Percentiles rank a stretch among this genome's conserved stretches.
These are phyloP conservation scores for Chytriomyces sp. DNA, from an alignment of 192 early-diverging fungal species.

Conservation along the genomic window DNA sequence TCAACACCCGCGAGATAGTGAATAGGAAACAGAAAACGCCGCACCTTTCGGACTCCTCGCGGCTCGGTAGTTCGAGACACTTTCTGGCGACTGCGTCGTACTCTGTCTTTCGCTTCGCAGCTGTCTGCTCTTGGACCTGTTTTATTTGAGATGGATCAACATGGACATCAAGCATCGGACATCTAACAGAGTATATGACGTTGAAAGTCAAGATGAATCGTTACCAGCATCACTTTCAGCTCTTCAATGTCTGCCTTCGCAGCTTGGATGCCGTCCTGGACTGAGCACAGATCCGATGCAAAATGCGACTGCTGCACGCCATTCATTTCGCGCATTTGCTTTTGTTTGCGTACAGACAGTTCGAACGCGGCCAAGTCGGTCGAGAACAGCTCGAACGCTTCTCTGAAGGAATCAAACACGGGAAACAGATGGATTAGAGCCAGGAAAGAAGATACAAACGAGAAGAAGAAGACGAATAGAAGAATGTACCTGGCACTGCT, in stretches of 20 bases:
- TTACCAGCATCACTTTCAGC: conserved; percentile 49
- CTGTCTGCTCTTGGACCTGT: conserved; percentile 33
- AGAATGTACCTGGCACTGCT: not conserved
- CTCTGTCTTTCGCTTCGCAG: conserved; percentile 55
- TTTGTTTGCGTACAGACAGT: conserved; percentile 50
- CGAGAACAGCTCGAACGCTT: conserved; percentile 42
- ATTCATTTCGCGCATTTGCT: conserved; percentile 61
- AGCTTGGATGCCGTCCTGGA: conserved; percentile 44
- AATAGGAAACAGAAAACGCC: not conserved
- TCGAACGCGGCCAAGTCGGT: conserved; percentile 54
- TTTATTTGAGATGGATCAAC: not conserved
- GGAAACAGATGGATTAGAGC: not conserved
- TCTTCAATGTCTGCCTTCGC: conserved; percentile 47
- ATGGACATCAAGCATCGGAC: no score
- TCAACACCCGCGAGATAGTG: not conserved
- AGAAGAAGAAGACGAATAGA: not conserved
- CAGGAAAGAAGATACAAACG: no score
- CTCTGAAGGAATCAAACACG: not conserved
- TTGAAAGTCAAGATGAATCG: no score
- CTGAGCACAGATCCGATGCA: conserved; percentile 32
- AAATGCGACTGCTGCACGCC: conserved; percentile 54
- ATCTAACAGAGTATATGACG: no score
- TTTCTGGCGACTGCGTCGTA: conserved; percentile 63
- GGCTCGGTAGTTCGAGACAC: conserved; percentile 41
- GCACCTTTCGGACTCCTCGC: conserved; percentile 23